Conservation (phyloP, 2,329 filamentous ascomycete genomes). For the Aquanectria penicillioides region DNA sequence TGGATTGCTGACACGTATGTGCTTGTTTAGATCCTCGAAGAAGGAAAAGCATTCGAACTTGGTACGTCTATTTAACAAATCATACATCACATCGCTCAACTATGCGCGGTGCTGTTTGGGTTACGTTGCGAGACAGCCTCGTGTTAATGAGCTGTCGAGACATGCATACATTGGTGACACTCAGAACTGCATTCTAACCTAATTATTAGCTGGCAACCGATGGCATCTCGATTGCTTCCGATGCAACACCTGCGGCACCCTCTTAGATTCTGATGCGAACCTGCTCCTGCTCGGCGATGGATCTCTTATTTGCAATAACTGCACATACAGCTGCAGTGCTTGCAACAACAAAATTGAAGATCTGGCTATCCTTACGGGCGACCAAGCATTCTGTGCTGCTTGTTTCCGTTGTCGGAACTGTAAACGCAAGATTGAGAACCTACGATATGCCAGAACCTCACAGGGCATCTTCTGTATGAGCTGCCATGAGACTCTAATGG, state of each 20-base stretch:
- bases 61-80: slow-evolving; percentile 65
- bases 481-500: slow-evolving; percentile 97
- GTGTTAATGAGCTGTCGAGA: slow-evolving; percentile 23
- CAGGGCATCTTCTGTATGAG: slow-evolving; percentile 99
- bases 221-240: slow-evolving; percentile 99
- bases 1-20: slow-evolving; percentile 28
- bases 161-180: slow-evolving; percentile 11
- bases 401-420: slow-evolving; percentile 98
- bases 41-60: slow-evolving; percentile 98
- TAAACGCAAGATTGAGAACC: slow-evolving; percentile 98
- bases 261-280: slow-evolving; percentile 98
- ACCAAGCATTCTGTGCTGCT: slow-evolving; percentile 96
- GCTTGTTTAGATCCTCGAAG: slow-evolving; percentile 82
- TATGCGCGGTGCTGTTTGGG: background rate
- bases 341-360: slow-evolving; percentile 99
- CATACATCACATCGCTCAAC: background rate
- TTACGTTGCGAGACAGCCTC: slow-evolving; percentile 16
- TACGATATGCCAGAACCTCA: slow-evolving; percentile 95
- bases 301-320: slow-evolving; percentile 98
- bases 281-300: slow-evolving; percentile 96
- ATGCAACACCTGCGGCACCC: slow-evolving; percentile 93
- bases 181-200: slow-evolving; percentile 40
- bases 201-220: slow-evolving; percentile 81
- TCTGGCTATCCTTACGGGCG: slow-evolving; percentile 94
- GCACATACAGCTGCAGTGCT: slow-evolving; percentile 97